phyloP scores from a whole-genome alignment of 2,329 filamentous ascomycete species.

The Aspergillus sp. region DNA sequence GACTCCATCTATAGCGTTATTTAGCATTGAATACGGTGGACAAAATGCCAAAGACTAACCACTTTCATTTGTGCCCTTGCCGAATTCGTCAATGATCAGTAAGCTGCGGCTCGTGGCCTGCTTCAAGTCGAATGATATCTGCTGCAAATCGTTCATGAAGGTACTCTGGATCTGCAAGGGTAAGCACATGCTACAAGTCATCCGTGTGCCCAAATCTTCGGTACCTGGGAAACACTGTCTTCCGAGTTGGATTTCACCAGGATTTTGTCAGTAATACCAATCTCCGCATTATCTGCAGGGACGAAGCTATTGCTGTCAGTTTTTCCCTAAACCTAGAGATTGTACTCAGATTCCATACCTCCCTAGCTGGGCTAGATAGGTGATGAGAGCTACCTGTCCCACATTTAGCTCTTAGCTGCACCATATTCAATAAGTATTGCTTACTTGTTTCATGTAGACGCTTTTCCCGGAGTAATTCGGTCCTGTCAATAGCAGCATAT shows the following conservation, averaged over 20 bases:
- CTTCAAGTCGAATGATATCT: slow-evolving; percentile 73
- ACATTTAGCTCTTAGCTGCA: slow-evolving; percentile 3
- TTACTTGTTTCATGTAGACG: slow-evolving; percentile 81
- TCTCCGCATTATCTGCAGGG: slow-evolving; percentile 69
- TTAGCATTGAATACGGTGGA: background rate
- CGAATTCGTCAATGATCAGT: slow-evolving; percentile 90
- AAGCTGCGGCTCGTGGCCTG: slow-evolving; percentile 74
- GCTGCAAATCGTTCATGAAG: slow-evolving; percentile 81
- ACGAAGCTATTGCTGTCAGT: slow-evolving; percentile 63
- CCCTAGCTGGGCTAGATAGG: slow-evolving; percentile 89
- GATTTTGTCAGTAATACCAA: slow-evolving; percentile 91
- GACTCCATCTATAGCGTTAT: slow-evolving; percentile 53
- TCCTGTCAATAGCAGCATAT: slow-evolving; percentile 78
- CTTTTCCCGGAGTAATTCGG: slow-evolving; percentile 98
- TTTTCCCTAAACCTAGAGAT: background rate
- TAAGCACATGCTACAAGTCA: background rate
- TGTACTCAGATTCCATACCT: slow-evolving; percentile 30
- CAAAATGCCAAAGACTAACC: slow-evolving; percentile 28
- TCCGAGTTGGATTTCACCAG: slow-evolving; percentile 78
- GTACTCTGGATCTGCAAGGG: slow-evolving; percentile 55
- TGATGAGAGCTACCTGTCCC: slow-evolving; percentile 69
- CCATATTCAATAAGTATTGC: background rate
- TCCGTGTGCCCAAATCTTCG: background rate
- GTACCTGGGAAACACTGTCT: slow-evolving; percentile 60
- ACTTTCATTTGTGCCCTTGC: slow-evolving; percentile 63